Evolutionary conservation across 2,329 filamentous ascomycete genomes (phyloP).

Genomic region (Penicillium crustosum): DNA sequence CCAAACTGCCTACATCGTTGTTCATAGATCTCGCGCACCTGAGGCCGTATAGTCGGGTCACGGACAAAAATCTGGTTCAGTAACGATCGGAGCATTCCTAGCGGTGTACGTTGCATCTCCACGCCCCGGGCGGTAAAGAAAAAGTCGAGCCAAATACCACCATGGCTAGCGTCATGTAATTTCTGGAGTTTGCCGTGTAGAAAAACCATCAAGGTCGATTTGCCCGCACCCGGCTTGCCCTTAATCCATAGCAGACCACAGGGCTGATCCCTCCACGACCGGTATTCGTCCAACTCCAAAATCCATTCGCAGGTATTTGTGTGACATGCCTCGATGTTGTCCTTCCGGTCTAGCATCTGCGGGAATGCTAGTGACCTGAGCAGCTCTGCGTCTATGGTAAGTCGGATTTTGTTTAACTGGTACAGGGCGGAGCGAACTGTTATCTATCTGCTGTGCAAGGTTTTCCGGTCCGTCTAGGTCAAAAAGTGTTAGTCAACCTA

Average conservation of each 20-base stretch:
- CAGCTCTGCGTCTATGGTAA: too few species aligned
- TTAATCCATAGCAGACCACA: slow-evolving; percentile 21
- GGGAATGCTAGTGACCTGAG: slow-evolving; percentile 10
- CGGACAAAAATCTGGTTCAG: slow-evolving; percentile 16
- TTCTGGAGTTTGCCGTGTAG: slow-evolving; percentile 7
- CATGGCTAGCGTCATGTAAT: background rate
- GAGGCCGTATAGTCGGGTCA: slow-evolving; percentile 6
- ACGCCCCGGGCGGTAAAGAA: slow-evolving; percentile 20
- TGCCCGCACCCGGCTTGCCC: slow-evolving; percentile 25
- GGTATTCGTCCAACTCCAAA: slow-evolving; percentile 12
- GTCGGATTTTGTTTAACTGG: too few species aligned
- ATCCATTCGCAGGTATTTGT: slow-evolving; percentile 16
- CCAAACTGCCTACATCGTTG: slow-evolving; percentile 7
- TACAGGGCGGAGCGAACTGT: too few species aligned
- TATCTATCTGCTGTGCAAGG: too few species aligned
- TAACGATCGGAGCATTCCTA: slow-evolving; percentile 20
- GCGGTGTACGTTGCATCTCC: slow-evolving; percentile 14
- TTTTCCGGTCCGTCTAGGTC: too few species aligned
- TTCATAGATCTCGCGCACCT: slow-evolving; percentile 2
- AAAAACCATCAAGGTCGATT: slow-evolving; percentile 23
- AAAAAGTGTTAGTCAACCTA: too few species aligned
- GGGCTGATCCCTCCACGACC: slow-evolving; percentile 3
- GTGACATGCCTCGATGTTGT: slow-evolving; percentile 6
- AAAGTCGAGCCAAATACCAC: slow-evolving; percentile 13
- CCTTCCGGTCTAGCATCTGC: slow-evolving; percentile 12